These are phyloP conservation scores for Phytophthora capsici DNA, from an alignment of 352 stramenopile genomes.

Conservation along the genomic window DNA sequence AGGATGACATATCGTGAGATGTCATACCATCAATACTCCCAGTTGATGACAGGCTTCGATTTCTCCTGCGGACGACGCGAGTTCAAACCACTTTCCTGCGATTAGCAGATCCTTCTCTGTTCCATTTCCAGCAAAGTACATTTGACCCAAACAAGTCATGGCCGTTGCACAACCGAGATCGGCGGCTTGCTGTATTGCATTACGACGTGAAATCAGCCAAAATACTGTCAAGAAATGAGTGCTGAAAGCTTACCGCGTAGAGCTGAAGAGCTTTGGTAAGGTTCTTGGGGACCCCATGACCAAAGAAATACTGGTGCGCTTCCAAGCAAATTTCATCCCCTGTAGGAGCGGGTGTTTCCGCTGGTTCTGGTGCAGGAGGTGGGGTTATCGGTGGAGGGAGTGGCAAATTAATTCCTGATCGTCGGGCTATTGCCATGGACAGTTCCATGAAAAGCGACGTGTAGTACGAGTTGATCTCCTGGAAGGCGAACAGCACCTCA, in stretches of 20 bases:
- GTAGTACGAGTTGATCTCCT: constrained; percentile 89
- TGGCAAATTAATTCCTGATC: constrained; percentile 55
- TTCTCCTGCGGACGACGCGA: constrained; percentile 44
- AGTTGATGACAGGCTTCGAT: constrained; percentile 58
- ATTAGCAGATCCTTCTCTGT: constrained; percentile 61
- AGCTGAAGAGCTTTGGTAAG: constrained; percentile 50
- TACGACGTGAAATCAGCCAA: constrained; percentile 6
- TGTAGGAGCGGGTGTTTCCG: constrained; percentile 15
- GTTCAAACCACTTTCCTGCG: constrained; percentile 60
- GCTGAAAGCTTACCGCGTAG: constrained; percentile 52
- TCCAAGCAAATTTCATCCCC: constrained; percentile 54
- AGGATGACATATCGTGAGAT: too few species aligned
- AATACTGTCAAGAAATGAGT: neutral
- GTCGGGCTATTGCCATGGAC: constrained; percentile 69
- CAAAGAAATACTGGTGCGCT: constrained; percentile 72
- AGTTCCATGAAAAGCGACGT: constrained; percentile 86
- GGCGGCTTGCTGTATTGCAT: constrained; percentile 53
- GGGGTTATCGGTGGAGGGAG: constrained; percentile 47
- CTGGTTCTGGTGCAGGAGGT: constrained; percentile 10
- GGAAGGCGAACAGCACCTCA: constrained; percentile 80
- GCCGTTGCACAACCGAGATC: constrained; percentile 47
- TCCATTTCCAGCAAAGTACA: constrained; percentile 53
- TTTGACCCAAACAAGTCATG: constrained; percentile 70
- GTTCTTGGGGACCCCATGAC: constrained; percentile 51
- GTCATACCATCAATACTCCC: constrained; percentile 57